Evolutionary conservation across 2,329 filamentous ascomycete genomes (phyloP).

Genomic region (Huntiella savannae): DNA sequence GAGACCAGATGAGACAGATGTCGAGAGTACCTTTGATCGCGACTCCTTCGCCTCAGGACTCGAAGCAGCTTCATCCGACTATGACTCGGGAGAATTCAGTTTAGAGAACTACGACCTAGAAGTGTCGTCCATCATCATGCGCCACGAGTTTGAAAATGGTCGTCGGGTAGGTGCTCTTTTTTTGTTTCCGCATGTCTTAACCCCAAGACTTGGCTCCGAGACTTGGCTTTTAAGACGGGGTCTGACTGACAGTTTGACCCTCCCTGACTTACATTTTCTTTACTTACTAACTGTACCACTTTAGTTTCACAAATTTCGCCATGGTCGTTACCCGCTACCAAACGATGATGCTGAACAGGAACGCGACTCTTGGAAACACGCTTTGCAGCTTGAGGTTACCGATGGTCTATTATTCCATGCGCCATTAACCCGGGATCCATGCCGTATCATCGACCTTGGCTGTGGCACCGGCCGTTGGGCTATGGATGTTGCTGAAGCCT

Average conservation of each 20-base stretch:
- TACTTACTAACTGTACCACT: neutral
- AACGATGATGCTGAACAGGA: slow-evolving; percentile 28
- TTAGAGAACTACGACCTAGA: slow-evolving; percentile 18
- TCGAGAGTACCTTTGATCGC: neutral
- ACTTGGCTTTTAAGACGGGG: no score
- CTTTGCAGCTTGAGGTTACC: slow-evolving; percentile 25
- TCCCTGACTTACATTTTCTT: neutral
- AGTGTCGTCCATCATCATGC: slow-evolving; percentile 9
- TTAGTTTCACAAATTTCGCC: slow-evolving; percentile 25
- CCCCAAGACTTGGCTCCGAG: no score
- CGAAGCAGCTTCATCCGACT: slow-evolving; percentile 7
- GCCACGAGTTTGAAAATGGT: slow-evolving; percentile 11
- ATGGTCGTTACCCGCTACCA: slow-evolving; percentile 27
- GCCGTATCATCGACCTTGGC: slow-evolving; percentile 28
- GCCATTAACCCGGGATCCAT: slow-evolving; percentile 21
- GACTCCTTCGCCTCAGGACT: slow-evolving; percentile 3
- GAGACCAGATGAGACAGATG: no score
- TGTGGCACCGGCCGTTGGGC: slow-evolving; percentile 35
- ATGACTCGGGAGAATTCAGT: slow-evolving; percentile 13
- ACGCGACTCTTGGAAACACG: slow-evolving; percentile 27
- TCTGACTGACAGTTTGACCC: neutral
- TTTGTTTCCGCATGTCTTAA: neutral
- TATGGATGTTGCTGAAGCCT: slow-evolving; percentile 28
- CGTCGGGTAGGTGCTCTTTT: slow-evolving; percentile 11
- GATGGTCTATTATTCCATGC: slow-evolving; percentile 22